A percentile compares a stretch with the other conserved stretches of the same genome.
Conservation (phyloP, 331 rosid genomes). For the Rhamnella rubrinervis region DNA sequence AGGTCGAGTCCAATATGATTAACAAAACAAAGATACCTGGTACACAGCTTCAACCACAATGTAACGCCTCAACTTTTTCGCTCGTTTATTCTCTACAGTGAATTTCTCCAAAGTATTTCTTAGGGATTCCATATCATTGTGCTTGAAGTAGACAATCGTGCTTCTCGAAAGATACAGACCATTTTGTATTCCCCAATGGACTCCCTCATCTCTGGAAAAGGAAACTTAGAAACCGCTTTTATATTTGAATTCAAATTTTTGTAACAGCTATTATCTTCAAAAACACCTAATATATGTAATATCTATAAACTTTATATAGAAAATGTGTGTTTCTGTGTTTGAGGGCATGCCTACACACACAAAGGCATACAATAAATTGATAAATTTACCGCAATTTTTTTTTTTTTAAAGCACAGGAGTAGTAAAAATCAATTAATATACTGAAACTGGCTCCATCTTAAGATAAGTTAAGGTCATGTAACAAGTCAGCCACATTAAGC, state of each 20-base stretch:
- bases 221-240: slow-evolving; percentile 5
- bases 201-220: slow-evolving; percentile 88
- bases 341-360: no score
- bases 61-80: slow-evolving; percentile 87
- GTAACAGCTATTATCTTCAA: neutral
- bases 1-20: neutral
- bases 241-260: slow-evolving; percentile 2
- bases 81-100: slow-evolving; percentile 55
- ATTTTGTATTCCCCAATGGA: slow-evolving; percentile 99
- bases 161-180: slow-evolving; percentile 96
- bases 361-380: no score
- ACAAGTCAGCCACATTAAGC: slow-evolving; percentile 14
- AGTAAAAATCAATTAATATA: no score
- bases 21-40: slow-evolving; percentile 57
- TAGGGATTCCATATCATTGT: slow-evolving; percentile 83
- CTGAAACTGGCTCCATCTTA: neutral
- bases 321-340: no score
- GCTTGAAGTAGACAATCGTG: slow-evolving; percentile 85
- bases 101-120: slow-evolving; percentile 71
- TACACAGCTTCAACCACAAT: slow-evolving; percentile 96
- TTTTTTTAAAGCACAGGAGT: no score
- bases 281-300: neutral
- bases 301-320: neutral
- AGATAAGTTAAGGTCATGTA: slow-evolving; percentile 13
- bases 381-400: neutral